These are phyloP conservation scores for Triangularia verruculosa DNA, from an alignment of 2,329 filamentous ascomycete species.

Conservation along the genomic window DNA sequence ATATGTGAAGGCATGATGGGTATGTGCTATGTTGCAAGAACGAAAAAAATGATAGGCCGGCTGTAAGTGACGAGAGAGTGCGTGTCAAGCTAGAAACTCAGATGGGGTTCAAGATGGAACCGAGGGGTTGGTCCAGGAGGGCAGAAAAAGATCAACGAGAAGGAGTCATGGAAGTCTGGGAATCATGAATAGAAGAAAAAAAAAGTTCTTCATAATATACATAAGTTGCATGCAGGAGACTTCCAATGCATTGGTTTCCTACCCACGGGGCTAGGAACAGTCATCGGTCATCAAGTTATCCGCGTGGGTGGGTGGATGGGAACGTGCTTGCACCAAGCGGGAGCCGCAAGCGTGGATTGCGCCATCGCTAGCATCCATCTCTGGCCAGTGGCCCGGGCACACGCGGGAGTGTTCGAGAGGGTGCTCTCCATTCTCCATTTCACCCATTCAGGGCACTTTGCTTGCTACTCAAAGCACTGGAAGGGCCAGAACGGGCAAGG, in stretches of 20 bases:
- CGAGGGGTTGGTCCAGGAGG: not conserved
- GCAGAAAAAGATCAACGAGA: not conserved
- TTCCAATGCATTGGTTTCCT: constrained; percentile 15
- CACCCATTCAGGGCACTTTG: not conserved
- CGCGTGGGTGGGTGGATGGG: constrained; percentile 1
- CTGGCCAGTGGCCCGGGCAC: constrained; percentile 5
- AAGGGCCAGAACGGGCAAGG: not conserved
- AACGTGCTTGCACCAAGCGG: not conserved
- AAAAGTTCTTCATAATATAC: constrained; percentile 23
- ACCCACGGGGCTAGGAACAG: constrained; percentile 8
- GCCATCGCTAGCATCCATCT: constrained; percentile 20
- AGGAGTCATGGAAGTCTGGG: not conserved
- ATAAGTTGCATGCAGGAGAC: constrained; percentile 1
- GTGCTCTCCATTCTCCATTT: not conserved
- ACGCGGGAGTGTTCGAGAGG: not conserved
- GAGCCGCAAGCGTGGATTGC: constrained; percentile 29
- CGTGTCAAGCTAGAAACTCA: not conserved
- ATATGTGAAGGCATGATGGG: constrained; percentile 19
- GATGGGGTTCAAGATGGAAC: not conserved
- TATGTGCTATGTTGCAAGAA: not conserved
- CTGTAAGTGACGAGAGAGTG: not conserved
- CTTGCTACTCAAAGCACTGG: not conserved
- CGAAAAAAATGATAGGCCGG: not conserved
- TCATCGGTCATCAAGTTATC: constrained; percentile 15
- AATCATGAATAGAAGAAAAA: not conserved